Conservation (phyloP, 129 eudicot species). For the Arctium lappa region DNA sequence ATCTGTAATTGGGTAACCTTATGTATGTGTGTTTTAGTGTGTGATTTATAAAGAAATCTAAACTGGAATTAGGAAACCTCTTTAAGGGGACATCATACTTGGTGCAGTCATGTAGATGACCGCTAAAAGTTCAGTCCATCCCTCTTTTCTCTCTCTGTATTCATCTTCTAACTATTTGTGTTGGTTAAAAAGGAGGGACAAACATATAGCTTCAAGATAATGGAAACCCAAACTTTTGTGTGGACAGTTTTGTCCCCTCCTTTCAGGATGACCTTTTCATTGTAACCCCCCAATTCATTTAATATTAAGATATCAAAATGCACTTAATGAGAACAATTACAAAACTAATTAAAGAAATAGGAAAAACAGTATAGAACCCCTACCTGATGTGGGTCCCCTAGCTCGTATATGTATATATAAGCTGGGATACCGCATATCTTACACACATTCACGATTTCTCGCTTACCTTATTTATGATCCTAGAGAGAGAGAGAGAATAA, state of each 20-base stretch:
- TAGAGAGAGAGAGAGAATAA: background rate
- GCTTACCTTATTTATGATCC: background rate
- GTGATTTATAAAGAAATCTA: constrained; percentile 18
- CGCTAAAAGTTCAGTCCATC: background rate
- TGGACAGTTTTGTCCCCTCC: constrained; percentile 31
- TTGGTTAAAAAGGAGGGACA: constrained; percentile 4
- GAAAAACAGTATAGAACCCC: background rate
- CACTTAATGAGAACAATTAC: background rate
- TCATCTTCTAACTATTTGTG: constrained; percentile 22
- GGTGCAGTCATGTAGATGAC: background rate
- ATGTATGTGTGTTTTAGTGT: background rate
- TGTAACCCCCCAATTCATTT: constrained; percentile 9
- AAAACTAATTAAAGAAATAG: background rate
- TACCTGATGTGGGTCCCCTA: constrained; percentile 26
- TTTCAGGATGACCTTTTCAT: constrained; percentile 8
- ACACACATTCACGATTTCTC: constrained; percentile 14
- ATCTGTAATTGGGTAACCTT: constrained; percentile 14
- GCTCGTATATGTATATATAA: constrained; percentile 7
- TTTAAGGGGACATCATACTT: constrained; percentile 34
- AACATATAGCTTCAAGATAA: constrained; percentile 30
- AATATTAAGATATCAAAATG: background rate
- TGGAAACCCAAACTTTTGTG: constrained; percentile 31
- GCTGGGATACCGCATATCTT: background rate
- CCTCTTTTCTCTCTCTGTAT: constrained; percentile 7
- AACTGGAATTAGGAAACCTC: constrained; percentile 8